Evolutionary conservation across 345 rosid species (phyloP).

Genomic region (Psidium guajava): DNA sequence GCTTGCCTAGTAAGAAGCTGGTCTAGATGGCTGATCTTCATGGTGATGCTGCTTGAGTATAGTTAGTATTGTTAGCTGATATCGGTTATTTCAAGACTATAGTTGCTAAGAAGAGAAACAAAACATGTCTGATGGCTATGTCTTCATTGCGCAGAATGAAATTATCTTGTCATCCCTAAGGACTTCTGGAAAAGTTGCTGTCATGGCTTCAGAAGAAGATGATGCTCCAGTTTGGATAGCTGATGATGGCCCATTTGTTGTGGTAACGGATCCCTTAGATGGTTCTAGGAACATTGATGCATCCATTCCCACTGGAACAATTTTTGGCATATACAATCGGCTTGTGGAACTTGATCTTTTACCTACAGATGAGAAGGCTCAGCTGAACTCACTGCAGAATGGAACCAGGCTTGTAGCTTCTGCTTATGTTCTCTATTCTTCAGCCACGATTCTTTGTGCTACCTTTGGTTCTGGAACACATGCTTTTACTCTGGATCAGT

Average conservation of each 20-base stretch:
- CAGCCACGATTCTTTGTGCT: conserved; percentile 74
- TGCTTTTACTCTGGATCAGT: conserved; percentile 78
- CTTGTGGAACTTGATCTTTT: conserved; percentile 72
- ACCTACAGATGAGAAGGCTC: conserved; percentile 58
- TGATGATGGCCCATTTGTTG: conserved; percentile 64
- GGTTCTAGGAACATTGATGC: conserved; percentile 92
- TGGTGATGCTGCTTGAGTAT: neutral
- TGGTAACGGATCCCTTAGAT: conserved; percentile 88
- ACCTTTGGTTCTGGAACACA: conserved; percentile 91
- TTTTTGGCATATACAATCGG: conserved; percentile 66
- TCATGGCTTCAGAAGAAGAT: conserved; percentile 93
- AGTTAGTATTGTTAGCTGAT: neutral
- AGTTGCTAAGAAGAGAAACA: neutral
- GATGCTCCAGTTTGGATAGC: conserved; percentile 67
- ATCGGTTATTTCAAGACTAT: neutral
- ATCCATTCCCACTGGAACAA: conserved; percentile 84
- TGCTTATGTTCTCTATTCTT: conserved; percentile 83
- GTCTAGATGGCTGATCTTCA: neutral
- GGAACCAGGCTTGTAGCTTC: conserved; percentile 74
- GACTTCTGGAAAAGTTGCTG: conserved; percentile 81
- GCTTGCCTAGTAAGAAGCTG: neutral
- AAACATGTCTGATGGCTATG: neutral
- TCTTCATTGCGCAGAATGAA: conserved; percentile 45
- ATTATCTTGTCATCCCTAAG: conserved; percentile 62
- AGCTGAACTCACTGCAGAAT: conserved; percentile 67